Evolutionary conservation across 257 asterid species (phyloP), one percentile per base, ranked within the genome.

Genomic region (Catharanthus roseus): DNA sequence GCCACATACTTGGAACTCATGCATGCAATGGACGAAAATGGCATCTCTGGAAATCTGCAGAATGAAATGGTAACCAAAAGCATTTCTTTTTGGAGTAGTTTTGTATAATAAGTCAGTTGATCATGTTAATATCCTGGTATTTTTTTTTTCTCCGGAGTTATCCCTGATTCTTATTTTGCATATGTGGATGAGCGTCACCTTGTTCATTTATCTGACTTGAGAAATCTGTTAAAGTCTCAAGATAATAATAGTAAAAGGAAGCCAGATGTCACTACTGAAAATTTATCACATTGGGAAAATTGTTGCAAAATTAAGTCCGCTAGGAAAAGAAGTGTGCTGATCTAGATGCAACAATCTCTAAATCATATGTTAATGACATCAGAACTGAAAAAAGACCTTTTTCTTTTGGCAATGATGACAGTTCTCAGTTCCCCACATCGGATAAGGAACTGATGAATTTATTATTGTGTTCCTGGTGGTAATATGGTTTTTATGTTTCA

Each of bases 1-100:
- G 86, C 95, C 57, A 89, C 90, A 49, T 95, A 95, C 82, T 84
- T 95, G 86, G 98, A 95, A 81, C 92, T 88, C 75, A 95, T 89
- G 97, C 86, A 91, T 79, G 82, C 93, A 70, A 91, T 91, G 98
- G 88, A 91, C 58, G 97, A 89, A 80, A 87, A 78, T 65, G 81
- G 89, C 81, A 86, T 89, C 77, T 80, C 99, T 0, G 96, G 92
- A 74, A 84, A 88, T 84, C 98, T 95, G 79, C 98, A 91, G 87
- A 91, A 90, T 81, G 99, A 95, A 91, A 95, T 91, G 99, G 97
- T 95, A 86, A 60, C 13, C 45, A 84, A 72, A 42, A 60, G 26
- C 51, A 63, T 65, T 77, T 66, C 62, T 77, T 68, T 71, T 23
- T 34, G 68, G 51, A 79, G 75, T 73, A 74, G 36, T 42, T 6